phyloP scores from a whole-genome alignment of 2,329 filamentous ascomycete species.

The Madurella fahalii region DNA sequence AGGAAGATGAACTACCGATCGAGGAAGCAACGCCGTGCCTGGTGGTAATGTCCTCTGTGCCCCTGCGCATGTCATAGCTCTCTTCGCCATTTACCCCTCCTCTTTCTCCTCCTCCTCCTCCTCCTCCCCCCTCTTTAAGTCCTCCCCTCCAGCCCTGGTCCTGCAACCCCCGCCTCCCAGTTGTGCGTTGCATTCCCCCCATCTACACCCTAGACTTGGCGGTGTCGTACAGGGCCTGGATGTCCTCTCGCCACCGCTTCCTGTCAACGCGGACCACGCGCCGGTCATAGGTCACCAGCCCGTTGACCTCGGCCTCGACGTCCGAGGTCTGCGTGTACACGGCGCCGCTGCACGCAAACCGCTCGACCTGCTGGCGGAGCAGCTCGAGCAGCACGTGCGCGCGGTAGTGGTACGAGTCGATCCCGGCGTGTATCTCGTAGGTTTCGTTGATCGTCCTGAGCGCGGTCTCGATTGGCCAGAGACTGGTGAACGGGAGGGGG shows the following conservation, averaged over 20 bases:
- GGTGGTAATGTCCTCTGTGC: too few relatives aligned
- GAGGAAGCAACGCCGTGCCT: too few relatives aligned
- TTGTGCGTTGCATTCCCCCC: background rate
- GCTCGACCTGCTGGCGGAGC: slow-evolving; percentile 56
- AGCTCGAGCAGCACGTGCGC: slow-evolving; percentile 57
- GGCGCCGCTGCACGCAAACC: slow-evolving; percentile 60
- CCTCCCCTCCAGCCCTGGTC: background rate
- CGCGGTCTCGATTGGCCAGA: slow-evolving; percentile 60
- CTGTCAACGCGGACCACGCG: slow-evolving; percentile 53
- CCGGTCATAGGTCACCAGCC: slow-evolving; percentile 65
- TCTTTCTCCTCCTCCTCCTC: too few relatives aligned
- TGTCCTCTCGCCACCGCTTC: slow-evolving; percentile 57
- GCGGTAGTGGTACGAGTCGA: slow-evolving; percentile 64
- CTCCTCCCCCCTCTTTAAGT: too few relatives aligned
- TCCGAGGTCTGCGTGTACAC: slow-evolving; percentile 73
- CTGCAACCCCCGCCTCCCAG: background rate
- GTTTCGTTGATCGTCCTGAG: slow-evolving; percentile 61
- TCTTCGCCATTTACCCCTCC: too few relatives aligned
- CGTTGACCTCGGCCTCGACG: slow-evolving; percentile 71
- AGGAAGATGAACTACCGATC: too few relatives aligned
- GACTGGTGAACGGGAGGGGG: slow-evolving; percentile 33
- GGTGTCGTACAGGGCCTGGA: slow-evolving; percentile 56
- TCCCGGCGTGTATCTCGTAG: slow-evolving; percentile 59
- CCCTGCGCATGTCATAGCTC: too few relatives aligned
- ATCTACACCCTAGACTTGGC: slow-evolving; percentile 30